Evolutionary conservation across 345 rosid species (phyloP).

Genomic region (Anastatica hierochuntica): DNA sequence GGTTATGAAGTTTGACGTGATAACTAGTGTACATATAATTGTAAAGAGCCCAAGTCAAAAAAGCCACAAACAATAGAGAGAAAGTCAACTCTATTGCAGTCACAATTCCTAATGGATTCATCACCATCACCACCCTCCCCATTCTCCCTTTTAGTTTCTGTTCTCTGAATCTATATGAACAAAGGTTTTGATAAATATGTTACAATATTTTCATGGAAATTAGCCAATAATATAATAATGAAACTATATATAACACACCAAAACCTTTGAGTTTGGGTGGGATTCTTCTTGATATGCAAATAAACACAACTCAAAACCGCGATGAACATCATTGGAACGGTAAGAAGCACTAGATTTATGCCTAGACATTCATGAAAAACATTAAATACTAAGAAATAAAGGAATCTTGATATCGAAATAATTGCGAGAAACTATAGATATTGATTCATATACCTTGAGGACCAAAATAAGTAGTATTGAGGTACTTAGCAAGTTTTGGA

Average conservation of each 20-base stretch:
- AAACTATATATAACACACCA: background rate
- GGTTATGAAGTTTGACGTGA: constrained; percentile 2
- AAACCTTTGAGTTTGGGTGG: constrained; percentile 12
- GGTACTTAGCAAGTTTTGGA: constrained; percentile 20
- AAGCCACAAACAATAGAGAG: constrained; percentile 43
- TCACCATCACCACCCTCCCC: constrained; percentile 39
- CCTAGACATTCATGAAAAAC: constrained; percentile 30
- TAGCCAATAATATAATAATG: background rate
- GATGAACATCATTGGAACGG: constrained; percentile 52
- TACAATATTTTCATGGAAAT: no score
- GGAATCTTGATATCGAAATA: background rate
- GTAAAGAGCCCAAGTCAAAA: constrained; percentile 24
- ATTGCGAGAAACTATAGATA: no score
- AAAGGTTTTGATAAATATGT: no score
- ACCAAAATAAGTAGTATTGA: constrained; percentile 46
- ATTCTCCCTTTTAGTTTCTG: constrained; percentile 8
- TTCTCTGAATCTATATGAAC: background rate
- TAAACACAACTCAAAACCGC: constrained; percentile 47
- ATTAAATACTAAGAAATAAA: background rate
- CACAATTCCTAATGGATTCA: constrained; percentile 55
- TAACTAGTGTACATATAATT: constrained; percentile 47
- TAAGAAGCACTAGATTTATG: constrained; percentile 44
- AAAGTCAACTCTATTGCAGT: constrained; percentile 41
- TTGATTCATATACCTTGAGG: constrained; percentile 30
- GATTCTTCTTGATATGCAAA: constrained; percentile 43